Base-by-base conservation (phyloP, 441 rosid genomes). In the Viola pubescens region DNA sequence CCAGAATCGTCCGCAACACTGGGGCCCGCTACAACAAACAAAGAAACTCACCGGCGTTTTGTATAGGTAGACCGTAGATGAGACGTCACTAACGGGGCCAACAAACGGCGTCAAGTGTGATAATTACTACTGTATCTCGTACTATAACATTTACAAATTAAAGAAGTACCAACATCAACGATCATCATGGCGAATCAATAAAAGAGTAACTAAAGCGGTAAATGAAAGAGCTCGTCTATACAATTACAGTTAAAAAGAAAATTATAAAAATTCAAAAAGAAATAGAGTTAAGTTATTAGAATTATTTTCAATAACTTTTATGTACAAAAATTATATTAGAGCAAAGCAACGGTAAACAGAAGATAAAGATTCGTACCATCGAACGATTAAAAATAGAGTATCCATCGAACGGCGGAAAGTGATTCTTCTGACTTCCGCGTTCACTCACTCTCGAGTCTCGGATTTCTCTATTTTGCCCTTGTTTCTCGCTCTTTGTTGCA, bases 331-430 rank as follows among this genome's bases (percentile, higher is more conserved):
- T 13, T 8, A 5, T n/a, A 48, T 48, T 26, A 13, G 4, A n/a
- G n/a, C n/a, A n/a, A n/a, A 48, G 52, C 52, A 1, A 48, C 52
- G 14, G 19, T 48, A 7, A 34, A 19, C n/a, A 37, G 53, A 48
- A 3, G 9, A 12, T 26, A 57, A 37, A 41, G 10, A 40, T 46
- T 59, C 65, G 71, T 66, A 71, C 75, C 68, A 54, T 59, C 39
- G 48, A 61, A 58, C 60, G 10, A 48, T 57, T 46, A 48, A 62
- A 19, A 71, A 54, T 37, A 65, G 56, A 10, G 4, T 44, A 45
- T 61, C 56, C 63, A 66, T 74, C 69, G 52, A 63, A 66, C 72
- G 74, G 72, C 66, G 50, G 26, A 56, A 66, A 66, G 39, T 1
- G 50, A 37, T 42, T 13, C 37, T 42, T 14, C 26, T 19, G 26